A percentile compares a stretch with the other conserved stretches of the same genome.
Evolutionary conservation across 768 basidiomycete genomes (phyloP).

Genomic region (Leccinum ochraceum): DNA sequence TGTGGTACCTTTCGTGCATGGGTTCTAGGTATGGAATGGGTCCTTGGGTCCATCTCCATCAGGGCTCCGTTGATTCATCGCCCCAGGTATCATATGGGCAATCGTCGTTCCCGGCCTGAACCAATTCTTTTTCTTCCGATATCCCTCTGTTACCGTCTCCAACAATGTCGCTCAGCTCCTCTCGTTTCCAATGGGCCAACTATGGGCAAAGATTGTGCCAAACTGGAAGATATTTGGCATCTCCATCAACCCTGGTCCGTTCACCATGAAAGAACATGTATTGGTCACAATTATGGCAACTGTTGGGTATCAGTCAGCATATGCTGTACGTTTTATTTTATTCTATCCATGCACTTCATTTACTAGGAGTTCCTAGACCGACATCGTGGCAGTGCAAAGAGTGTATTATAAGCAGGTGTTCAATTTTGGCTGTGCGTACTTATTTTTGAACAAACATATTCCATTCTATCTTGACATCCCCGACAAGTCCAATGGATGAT

Average conservation of each 20-base stretch:
- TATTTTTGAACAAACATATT: not conserved
- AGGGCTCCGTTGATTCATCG: not conserved
- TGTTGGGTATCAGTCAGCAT: constrained; percentile 35
- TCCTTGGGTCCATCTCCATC: not conserved
- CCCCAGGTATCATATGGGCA: constrained; percentile 47
- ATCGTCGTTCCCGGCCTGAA: constrained; percentile 72
- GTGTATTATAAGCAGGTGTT: constrained; percentile 64
- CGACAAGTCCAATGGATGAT: constrained; percentile 55
- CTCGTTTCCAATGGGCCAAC: constrained; percentile 66
- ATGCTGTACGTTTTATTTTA: constrained; percentile 17
- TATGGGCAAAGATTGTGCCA: constrained; percentile 59
- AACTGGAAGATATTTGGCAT: constrained; percentile 53
- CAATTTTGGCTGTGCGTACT: constrained; percentile 45
- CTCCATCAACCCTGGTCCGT: constrained; percentile 72
- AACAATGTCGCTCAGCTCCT: constrained; percentile 73
- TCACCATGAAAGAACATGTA: constrained; percentile 74
- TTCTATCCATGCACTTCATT: not conserved
- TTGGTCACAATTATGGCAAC: constrained; percentile 73
- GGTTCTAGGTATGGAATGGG: constrained; percentile 44
- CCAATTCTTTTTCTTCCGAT: constrained; percentile 77
- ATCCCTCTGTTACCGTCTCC: constrained; percentile 46
- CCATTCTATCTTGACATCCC: not conserved
- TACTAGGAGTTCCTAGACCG: constrained; percentile 41
- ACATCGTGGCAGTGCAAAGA: constrained; percentile 72
- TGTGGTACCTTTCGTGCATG: constrained; percentile 61